Evolutionary conservation across 2,329 filamentous ascomycete species (phyloP), one percentile per base, ranked within the genome.

Genomic region (Macrophomina pseudophaseolina): DNA sequence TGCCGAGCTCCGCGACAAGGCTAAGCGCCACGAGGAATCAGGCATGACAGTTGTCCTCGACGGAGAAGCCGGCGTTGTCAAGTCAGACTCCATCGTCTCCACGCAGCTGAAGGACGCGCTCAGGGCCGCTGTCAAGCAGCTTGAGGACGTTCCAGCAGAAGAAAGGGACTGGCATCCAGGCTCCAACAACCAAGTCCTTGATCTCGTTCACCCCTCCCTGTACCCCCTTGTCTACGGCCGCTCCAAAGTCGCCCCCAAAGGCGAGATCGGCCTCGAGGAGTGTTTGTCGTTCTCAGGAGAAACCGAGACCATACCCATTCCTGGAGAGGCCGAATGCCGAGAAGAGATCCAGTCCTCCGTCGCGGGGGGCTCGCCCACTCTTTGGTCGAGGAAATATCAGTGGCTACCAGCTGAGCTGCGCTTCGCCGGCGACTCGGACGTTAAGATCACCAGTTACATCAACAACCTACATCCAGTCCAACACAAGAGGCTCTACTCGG

Each of bases 131-230:
- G 72, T 73, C 2, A 72, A 72, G 0, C 40, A 6, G 3, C 77
- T 91, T 1, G 84, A 88, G 65, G 74, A 85, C 33, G 79, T 84
- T 0, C 82, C 83, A 0, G 81, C 83, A 2, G 66, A 77, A 0
- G 60, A 79, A 38, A 83, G 85, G 69, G 88, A 90, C 73, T 91
- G 84, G 82, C 86, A 90, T 74, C 88, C 88, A 0, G 79, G 82
- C 5, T 87, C 84, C 0, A 78, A 86, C 48, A 75, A 78, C 0
- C 83, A 82, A 64, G 86, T 91, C 4, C 81, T 88, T 0, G 84
- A 90, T 71, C 76, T 90, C 2, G 81, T 90, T 3, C 83, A 90
- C 69, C 87, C 88, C 1, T 90, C 86, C 0, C 35, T 73, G 2
- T 73, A 68, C 64, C 72, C 72, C 18, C 66, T 73, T 7, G 48